These are phyloP conservation scores for Globisporangium rhizosaccharum DNA, from an alignment of 352 stramenopile genomes.

Conservation along the genomic window DNA sequence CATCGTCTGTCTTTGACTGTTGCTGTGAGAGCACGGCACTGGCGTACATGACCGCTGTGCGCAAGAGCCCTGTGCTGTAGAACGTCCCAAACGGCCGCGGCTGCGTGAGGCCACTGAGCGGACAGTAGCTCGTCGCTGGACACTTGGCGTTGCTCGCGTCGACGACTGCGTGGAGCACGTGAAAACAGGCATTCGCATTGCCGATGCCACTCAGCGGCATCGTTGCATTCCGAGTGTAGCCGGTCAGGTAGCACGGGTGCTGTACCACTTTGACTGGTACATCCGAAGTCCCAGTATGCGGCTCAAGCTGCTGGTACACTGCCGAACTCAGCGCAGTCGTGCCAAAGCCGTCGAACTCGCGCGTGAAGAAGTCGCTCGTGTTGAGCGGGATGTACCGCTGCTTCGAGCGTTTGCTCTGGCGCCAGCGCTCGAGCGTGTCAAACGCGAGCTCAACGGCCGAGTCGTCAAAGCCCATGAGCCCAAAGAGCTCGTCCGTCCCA, in stretches of 20 bases:
- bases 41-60: constrained; percentile 15
- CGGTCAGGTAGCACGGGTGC: constrained; percentile 49
- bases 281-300: constrained; percentile 2
- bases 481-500: constrained; percentile 47
- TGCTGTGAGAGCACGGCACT: constrained; percentile 28
- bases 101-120: constrained; percentile 37
- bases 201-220: constrained; percentile 7
- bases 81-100: constrained; percentile 36
- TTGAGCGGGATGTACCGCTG: constrained; percentile 56
- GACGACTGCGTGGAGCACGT: constrained; percentile 33
- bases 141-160: constrained; percentile 47
- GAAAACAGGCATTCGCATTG: constrained; percentile 32
- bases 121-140: constrained; percentile 43
- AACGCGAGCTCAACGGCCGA: constrained; percentile 40
- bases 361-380: constrained; percentile 58
- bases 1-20: constrained; percentile 6
- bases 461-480: constrained; percentile 42
- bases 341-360: constrained; percentile 40
- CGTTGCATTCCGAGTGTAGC: constrained; percentile 5
- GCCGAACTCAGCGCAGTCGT: constrained; percentile 16
- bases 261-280: constrained; percentile 10
- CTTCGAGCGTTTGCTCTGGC: constrained; percentile 51
- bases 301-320: constrained; percentile 26
- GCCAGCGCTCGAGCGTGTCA: constrained; percentile 62
- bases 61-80: constrained; percentile 42